A percentile compares a stretch with the other conserved stretches of the same genome.
These are phyloP conservation scores for Fusarium setosum DNA, from an alignment of 2,329 filamentous ascomycete genomes.

Conservation along the genomic window DNA sequence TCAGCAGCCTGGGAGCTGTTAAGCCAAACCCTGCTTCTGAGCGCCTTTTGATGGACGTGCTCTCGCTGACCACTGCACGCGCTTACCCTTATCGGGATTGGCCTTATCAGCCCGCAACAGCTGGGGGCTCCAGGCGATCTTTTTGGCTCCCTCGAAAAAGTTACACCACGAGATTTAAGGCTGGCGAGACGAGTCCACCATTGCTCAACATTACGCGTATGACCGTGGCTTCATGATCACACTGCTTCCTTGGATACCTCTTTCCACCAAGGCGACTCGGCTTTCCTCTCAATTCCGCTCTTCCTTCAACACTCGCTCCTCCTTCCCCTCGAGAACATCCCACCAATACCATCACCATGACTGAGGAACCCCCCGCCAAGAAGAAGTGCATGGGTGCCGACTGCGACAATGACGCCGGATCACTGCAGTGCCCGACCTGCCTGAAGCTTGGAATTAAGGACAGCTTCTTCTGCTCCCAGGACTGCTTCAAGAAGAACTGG, in stretches of 20 bases:
- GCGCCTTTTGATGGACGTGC: no score
- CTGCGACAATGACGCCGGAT: constrained; percentile 87
- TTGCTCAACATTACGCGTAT: background rate
- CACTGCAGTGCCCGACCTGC: constrained; percentile 94
- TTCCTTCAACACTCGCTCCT: background rate
- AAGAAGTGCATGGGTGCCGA: constrained; percentile 84
- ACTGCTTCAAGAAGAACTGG: constrained; percentile 99
- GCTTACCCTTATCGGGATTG: constrained; percentile 25
- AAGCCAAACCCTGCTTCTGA: no score
- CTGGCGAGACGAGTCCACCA: background rate
- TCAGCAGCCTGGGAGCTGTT: no score
- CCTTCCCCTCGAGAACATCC: background rate
- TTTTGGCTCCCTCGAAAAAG: constrained; percentile 35
- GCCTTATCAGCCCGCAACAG: constrained; percentile 28
- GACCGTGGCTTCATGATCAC: background rate
- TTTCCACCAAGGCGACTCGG: background rate
- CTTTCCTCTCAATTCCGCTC: background rate
- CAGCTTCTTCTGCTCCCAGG: constrained; percentile 97
- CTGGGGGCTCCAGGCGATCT: constrained; percentile 27
- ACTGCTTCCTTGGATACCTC: background rate
- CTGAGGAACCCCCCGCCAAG: constrained; percentile 63
- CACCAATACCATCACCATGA: constrained; percentile 51
- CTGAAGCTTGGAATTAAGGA: constrained; percentile 88
- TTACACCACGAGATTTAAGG: constrained; percentile 28
- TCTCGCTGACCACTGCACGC: constrained; percentile 10